Evolutionary conservation across 108 stramenopile genomes (phyloP).

Genomic region (Pseudonitzschia multiseries): DNA sequence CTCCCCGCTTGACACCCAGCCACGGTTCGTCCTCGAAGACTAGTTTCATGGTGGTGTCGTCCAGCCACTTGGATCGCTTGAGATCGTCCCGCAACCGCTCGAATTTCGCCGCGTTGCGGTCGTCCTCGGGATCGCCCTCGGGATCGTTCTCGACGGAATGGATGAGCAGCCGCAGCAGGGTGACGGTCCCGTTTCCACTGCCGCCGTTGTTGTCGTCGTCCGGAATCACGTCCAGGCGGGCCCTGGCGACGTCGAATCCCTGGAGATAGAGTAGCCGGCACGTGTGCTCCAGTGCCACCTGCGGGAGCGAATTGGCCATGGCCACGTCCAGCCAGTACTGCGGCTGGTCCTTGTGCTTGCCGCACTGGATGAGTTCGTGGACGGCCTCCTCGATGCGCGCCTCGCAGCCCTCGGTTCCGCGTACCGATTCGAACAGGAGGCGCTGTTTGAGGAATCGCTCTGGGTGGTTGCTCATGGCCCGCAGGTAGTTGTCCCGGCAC

Average conservation of each 20-base stretch:
- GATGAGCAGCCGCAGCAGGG: conserved; percentile 85
- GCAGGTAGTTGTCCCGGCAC: conserved; percentile 75
- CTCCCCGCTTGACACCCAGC: conserved; percentile 78
- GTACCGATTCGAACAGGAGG: conserved; percentile 75
- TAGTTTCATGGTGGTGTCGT: conserved; percentile 82
- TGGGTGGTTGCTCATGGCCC: conserved; percentile 58
- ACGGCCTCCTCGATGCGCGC: conserved; percentile 63
- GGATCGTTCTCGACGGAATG: conserved; percentile 33
- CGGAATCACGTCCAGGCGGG: conserved; percentile 87
- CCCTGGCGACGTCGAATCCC: conserved; percentile 86
- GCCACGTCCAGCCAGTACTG: conserved; percentile 92
- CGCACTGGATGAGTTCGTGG: conserved; percentile 31
- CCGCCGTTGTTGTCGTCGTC: conserved; percentile 76
- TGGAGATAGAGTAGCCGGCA: conserved; percentile 80
- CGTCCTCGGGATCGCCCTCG: neutral
- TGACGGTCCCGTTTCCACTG: conserved; percentile 59
- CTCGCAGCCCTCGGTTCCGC: conserved; percentile 85
- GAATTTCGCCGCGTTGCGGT: conserved; percentile 26
- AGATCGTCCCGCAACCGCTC: conserved; percentile 65
- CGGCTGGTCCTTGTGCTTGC: conserved; percentile 30
- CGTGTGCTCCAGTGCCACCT: conserved; percentile 84
- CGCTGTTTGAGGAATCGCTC: conserved; percentile 82
- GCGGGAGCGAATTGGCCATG: conserved; percentile 87
- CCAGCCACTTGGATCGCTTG: conserved; percentile 92
- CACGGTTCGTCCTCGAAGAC: conserved; percentile 79